These are phyloP conservation scores for Naumovozyma castellii DNA, from an alignment of 805 yeast species.

Conservation along the genomic window DNA sequence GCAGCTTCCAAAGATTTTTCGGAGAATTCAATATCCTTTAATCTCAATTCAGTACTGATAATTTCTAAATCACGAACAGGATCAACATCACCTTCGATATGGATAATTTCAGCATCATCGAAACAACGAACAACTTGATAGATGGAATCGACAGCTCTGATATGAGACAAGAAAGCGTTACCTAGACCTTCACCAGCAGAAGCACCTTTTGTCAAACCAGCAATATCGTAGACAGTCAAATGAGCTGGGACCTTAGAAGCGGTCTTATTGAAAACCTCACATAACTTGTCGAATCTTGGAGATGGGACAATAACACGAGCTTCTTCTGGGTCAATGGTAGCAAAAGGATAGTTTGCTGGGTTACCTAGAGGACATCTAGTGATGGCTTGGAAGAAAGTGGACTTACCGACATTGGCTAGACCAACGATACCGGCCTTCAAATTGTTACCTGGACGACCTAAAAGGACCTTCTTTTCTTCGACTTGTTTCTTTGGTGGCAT, in stretches of 20 bases:
- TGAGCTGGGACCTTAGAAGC: conserved; percentile 84
- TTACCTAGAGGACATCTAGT: conserved; percentile 59
- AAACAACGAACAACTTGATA: conserved; percentile 97
- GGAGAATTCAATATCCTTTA: conserved; percentile 94
- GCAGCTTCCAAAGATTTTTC: conserved; percentile 71
- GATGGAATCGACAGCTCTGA: conserved; percentile 95
- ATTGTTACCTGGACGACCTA: conserved; percentile 73
- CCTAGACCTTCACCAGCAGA: conserved; percentile 96
- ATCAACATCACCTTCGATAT: conserved; percentile 92
- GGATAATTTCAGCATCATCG: conserved; percentile 95
- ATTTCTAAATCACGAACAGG: conserved; percentile 92
- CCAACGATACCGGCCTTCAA: conserved; percentile 63
- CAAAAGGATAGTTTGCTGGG: conserved; percentile 77
- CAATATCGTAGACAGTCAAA: conserved; percentile 91
- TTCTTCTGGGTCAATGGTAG: conserved; percentile 94
- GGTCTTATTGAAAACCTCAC: conserved; percentile 67
- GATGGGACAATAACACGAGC: conserved; percentile 94
- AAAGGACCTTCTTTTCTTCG: conserved; percentile 53
- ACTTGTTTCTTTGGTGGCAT: conserved; percentile 37
- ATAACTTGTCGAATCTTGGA: conserved; percentile 69
- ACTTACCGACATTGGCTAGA: conserved; percentile 71
- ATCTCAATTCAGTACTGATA: conserved; percentile 81
- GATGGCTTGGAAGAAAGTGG: conserved; percentile 73
- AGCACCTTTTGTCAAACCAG: conserved; percentile 96
- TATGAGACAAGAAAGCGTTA: conserved; percentile 91